phyloP scores from a whole-genome alignment of 2,329 filamentous ascomycete genomes.

The Lachnellula subtilissima region DNA sequence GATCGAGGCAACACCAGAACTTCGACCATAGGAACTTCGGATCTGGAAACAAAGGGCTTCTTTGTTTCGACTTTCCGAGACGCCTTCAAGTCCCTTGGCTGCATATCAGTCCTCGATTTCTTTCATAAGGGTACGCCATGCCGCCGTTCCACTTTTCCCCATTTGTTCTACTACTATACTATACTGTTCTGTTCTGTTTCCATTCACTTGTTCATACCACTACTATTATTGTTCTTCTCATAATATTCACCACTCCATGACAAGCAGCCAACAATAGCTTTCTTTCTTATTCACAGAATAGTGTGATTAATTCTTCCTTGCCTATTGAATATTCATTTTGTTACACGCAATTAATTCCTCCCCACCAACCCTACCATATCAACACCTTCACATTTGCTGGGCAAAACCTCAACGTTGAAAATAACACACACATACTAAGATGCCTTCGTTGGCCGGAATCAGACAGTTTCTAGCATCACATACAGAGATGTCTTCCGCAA shows the following conservation, averaged over 20 bases:
- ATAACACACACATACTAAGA: conserved; percentile 26
- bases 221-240: conserved; percentile 18
- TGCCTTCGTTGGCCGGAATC: conserved; percentile 30
- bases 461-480: conserved; percentile 27
- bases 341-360: not conserved
- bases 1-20: conserved; percentile 20
- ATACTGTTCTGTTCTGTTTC: not conserved
- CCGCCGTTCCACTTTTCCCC: conserved; percentile 7
- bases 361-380: conserved; percentile 4
- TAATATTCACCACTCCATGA: conserved; percentile 15
- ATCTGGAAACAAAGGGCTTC: conserved; percentile 23
- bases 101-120: conserved; percentile 3
- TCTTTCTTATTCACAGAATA: conserved; percentile 14
- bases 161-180: too few species aligned
- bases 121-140: conserved; percentile 23
- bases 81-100: conserved; percentile 13
- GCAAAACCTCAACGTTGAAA: conserved; percentile 6
- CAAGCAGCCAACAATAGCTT: conserved; percentile 12
- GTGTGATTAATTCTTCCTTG: conserved; percentile 13
- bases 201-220: conserved; percentile 14
- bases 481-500: conserved; percentile 32
- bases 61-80: conserved; percentile 19
- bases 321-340: not conserved
- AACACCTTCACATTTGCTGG: not conserved
- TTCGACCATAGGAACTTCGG: conserved; percentile 12